Percentiles rank a stretch among this genome's conserved stretches.
phyloP scores from a whole-genome alignment of 108 stramenopile genomes.

The Aurantiochytrium sp. region DNA sequence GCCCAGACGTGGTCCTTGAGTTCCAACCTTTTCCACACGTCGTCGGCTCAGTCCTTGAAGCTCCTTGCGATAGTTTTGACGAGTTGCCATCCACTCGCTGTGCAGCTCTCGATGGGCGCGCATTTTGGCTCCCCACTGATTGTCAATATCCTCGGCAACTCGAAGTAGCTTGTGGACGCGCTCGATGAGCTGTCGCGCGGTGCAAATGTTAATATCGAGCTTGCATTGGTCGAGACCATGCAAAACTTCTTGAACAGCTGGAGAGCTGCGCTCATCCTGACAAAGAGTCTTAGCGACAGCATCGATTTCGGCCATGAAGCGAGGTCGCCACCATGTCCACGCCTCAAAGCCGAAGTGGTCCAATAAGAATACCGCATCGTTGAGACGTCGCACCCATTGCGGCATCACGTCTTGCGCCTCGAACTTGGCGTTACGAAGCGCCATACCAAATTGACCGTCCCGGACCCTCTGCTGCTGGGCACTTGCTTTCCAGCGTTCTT shows the following conservation, averaged over 20 bases:
- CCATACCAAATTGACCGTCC: neutral
- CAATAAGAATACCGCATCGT: neutral
- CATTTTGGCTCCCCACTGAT: neutral
- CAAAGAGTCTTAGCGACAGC: neutral
- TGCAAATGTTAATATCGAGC: neutral
- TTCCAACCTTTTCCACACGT: neutral
- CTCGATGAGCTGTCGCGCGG: neutral
- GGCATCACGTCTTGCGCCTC: neutral
- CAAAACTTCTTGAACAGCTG: neutral
- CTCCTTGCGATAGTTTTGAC: neutral
- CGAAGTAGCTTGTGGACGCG: neutral
- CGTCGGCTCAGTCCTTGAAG: neutral
- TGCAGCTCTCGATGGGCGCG: neutral
- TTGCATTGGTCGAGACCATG: neutral
- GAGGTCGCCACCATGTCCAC: neutral
- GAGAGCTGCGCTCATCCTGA: neutral
- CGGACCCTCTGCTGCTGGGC: neutral
- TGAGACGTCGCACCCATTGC: neutral
- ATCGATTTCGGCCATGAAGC: neutral
- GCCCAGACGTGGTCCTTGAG: neutral
- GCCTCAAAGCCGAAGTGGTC: neutral
- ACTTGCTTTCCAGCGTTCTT: neutral
- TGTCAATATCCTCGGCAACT: neutral
- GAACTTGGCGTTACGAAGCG: neutral
- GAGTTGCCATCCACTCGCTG: neutral